These are phyloP conservation scores for Xylariaceae sp. DNA, from an alignment of 2,329 filamentous ascomycete genomes.

Conservation along the genomic window DNA sequence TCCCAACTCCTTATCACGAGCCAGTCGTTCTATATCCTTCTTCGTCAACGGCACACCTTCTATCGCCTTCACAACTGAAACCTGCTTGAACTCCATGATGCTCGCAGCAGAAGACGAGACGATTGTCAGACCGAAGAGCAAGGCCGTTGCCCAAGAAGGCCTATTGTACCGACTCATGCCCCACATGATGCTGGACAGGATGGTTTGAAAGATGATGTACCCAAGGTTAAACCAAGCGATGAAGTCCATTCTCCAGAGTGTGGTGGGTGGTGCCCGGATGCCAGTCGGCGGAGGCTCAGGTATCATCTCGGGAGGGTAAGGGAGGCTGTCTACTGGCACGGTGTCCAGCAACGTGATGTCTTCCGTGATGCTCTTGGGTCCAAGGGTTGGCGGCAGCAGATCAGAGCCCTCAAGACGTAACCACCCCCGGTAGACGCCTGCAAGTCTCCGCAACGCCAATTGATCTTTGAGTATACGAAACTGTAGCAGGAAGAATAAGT, in stretches of 20 bases:
- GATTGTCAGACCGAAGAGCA: slow-evolving; percentile 72
- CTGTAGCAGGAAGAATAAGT: slow-evolving; percentile 66
- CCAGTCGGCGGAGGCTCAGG: slow-evolving; percentile 67
- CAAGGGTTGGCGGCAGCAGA: slow-evolving; percentile 47
- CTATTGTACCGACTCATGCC: slow-evolving; percentile 65
- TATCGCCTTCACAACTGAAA: slow-evolving; percentile 63
- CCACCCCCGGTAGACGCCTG: slow-evolving; percentile 70
- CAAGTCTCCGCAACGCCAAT: slow-evolving; percentile 60
- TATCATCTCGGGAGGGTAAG: slow-evolving; percentile 58
- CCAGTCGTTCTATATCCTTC: slow-evolving; percentile 47
- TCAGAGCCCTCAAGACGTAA: slow-evolving; percentile 66
- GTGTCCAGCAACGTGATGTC: slow-evolving; percentile 35
- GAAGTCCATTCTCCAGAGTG: slow-evolving; percentile 70
- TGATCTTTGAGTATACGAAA: slow-evolving; percentile 53
- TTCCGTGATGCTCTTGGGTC: slow-evolving; percentile 45
- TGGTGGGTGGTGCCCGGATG: slow-evolving; percentile 60
- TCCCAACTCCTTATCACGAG: slow-evolving; percentile 48
- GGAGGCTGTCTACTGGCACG: slow-evolving; percentile 43
- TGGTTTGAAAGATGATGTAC: slow-evolving; percentile 73
- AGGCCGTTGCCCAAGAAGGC: slow-evolving; percentile 73
- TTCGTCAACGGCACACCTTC: slow-evolving; percentile 64
- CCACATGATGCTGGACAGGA: slow-evolving; percentile 79
- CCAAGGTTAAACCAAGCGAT: slow-evolving; percentile 72
- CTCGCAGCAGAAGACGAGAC: slow-evolving; percentile 64
- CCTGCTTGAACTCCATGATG: slow-evolving; percentile 64